Evolutionary conservation across 2,329 filamentous ascomycete genomes (phyloP), one percentile per base, ranked within the genome.

Genomic region (Westerdykella sp.): DNA sequence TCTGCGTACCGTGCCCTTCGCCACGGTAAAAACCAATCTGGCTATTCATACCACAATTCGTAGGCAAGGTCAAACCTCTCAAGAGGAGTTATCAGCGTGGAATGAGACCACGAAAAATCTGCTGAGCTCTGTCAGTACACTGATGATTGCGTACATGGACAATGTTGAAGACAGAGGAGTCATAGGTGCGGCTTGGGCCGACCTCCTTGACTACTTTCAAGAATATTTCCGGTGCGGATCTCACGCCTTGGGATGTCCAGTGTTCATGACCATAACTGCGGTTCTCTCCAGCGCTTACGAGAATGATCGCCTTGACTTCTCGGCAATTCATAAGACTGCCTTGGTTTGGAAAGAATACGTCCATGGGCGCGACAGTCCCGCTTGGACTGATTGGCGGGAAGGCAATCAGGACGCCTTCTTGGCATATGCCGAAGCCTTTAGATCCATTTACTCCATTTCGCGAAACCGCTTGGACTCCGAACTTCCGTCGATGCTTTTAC

Each of bases 351-450:
- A 48, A 21, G 50, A 46, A 13, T 67, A 69, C 43, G 63, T 66
- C 25, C 43, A 57, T 21, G 51, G 54, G 43, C 51, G 48, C 25
- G 50, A 59, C 13, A 28, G 25, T 5, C 25, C 25, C 11, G 40
- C 40, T 11, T 64, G 57, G 56, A 40, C 43, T 35, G 41, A 45
- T 10, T 43, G 34, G 39, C 34, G 44, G 16, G 59, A 63, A 43
- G 60, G 59, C 11, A 94, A 93, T 52, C 87, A 95, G 60, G 83
- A 83, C 44, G 89, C 87, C 10, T 77, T 91, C n/a, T 71, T 87
- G 23, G 85, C 89, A n/a, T 96, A 95, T 68, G 78, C 93, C 1
- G 77, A 82, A 16, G 77, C 85, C 1, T 78, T 93, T 34, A 74
- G 81, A 43, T 83, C 93, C 54, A 75, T 97, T 1, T 95, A 95